A percentile compares a stretch with the other conserved stretches of the same genome.
Conservation (phyloP, 2,329 filamentous ascomycete genomes). For the Paradendryphiella salina region DNA sequence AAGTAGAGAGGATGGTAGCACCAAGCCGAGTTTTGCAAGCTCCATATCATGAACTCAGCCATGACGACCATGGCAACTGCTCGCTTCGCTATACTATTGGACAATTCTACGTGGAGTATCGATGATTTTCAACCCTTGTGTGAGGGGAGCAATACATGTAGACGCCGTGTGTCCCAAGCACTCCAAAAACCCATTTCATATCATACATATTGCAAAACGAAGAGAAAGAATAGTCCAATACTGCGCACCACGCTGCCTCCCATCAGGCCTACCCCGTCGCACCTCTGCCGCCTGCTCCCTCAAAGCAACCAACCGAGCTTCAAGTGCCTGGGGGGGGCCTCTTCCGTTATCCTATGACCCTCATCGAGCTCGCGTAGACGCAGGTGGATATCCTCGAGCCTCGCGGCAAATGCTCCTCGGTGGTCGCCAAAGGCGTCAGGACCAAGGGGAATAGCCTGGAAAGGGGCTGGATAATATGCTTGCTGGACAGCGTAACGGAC, state of each 20-base stretch:
- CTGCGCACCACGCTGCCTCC: background rate
- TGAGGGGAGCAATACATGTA: no score
- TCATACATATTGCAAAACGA: background rate
- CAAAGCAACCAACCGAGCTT: background rate
- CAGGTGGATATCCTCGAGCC: background rate
- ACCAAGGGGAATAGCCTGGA: background rate
- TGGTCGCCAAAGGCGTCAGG: background rate
- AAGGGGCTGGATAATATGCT: background rate
- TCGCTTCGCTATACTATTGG: no score
- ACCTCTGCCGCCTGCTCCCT: background rate
- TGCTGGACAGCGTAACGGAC: background rate
- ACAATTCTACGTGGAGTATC: background rate
- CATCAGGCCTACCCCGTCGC: background rate
- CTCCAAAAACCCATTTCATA: background rate
- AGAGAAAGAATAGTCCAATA: background rate
- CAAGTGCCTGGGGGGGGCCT: background rate
- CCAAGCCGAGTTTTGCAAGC: conserved; percentile 28
- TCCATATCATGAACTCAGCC: conserved; percentile 3
- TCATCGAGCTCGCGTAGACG: background rate
- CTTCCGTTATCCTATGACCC: background rate
- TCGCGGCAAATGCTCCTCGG: background rate
- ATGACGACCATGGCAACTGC: background rate
- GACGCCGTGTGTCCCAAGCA: no score
- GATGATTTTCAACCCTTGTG: no score
- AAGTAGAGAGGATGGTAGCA: conserved; percentile 3